Evolutionary conservation across 2,329 filamentous ascomycete genomes (phyloP).

Genomic region (Elsinoe batatas): DNA sequence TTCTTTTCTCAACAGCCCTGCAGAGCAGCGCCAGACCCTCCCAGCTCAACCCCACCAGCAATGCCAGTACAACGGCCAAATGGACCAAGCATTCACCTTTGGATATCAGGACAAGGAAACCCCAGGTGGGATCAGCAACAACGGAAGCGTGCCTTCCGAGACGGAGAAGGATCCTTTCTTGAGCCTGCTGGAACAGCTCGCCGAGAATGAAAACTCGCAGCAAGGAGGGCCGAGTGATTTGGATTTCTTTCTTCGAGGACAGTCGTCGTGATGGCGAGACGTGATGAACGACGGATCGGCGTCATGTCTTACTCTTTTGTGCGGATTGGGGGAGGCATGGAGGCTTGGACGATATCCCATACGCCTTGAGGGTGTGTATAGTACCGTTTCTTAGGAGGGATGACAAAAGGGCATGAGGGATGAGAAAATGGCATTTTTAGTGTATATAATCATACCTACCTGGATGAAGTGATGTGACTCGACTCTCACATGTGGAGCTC

Average conservation of each 20-base stretch:
- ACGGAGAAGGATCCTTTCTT: constrained; percentile 72
- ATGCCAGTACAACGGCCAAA: constrained; percentile 13
- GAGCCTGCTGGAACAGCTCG: constrained; percentile 67
- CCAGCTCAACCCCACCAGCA: constrained; percentile 12
- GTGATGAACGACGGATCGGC: neutral
- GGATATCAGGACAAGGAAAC: constrained; percentile 32
- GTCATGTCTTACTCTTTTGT: neutral
- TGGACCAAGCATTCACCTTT: constrained; percentile 20
- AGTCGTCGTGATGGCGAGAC: constrained; percentile 6
- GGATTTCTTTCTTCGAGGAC: constrained; percentile 57
- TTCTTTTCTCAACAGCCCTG: constrained; percentile 13
- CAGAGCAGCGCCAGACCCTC: constrained; percentile 12
- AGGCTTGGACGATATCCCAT: neutral
- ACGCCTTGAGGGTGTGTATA: neutral
- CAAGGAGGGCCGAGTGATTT: constrained; percentile 59
- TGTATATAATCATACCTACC: neutral
- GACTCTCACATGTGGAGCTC: neutral
- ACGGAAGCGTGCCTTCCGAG: constrained; percentile 31
- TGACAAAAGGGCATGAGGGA: neutral
- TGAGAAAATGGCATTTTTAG: neutral
- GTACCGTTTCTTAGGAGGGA: neutral
- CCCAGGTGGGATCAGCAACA: constrained; percentile 34
- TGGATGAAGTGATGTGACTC: neutral
- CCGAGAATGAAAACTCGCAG: constrained; percentile 64
- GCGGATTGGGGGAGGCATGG: neutral